Evolutionary conservation across 768 basidiomycete genomes (phyloP), one percentile per base, ranked within the genome.

Genomic region (Xanthoconium stramineum): DNA sequence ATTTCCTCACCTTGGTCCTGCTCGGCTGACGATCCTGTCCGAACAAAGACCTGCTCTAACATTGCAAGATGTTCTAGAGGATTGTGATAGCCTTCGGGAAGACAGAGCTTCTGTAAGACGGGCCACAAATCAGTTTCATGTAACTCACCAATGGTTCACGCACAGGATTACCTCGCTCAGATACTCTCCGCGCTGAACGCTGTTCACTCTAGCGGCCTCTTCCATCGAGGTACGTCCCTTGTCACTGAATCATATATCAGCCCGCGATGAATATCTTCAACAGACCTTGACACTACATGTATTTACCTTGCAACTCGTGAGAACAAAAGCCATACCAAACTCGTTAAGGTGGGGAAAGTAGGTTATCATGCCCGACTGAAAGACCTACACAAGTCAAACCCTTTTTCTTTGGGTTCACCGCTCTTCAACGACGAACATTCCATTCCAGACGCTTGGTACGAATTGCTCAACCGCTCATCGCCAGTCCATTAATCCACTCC

Each of bases 381-480:
- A 28, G 93, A 96, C 66, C 74, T 94, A 33, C 88, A 96, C 64
- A 78, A 85, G 17, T 96, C 94, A 3, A 93, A 97, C 62, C 83
- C 86, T 0, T 91, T 96, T 61, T 80, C 80, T 5, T 57, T 50
- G 43, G 56, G 62, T 14, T 35, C 67, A 51, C 32, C 50, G 6
- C 29, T 38, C 29, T 37, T 42, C 35, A 63, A 58, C 20, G 65
- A 68, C 29, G 65, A 67, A 8, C n/a, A 53, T 19, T 39, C 37
- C n/a, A 53, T 66, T 29, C 69, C 72, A n/a, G 72, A 72, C 15
- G 50, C 65, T 56, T 72, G 71, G 71, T 69, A 57, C 9, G 61
- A 40, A 5, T 19, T 19, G 1, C 1, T 36, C 15, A 12, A 32
- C 6, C 36, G 10, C 12, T 38, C 54, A 10, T 19, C 12, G 17